Evolutionary conservation across 2,329 filamentous ascomycete species (phyloP).

Genomic region (Shiraia sp.): DNA sequence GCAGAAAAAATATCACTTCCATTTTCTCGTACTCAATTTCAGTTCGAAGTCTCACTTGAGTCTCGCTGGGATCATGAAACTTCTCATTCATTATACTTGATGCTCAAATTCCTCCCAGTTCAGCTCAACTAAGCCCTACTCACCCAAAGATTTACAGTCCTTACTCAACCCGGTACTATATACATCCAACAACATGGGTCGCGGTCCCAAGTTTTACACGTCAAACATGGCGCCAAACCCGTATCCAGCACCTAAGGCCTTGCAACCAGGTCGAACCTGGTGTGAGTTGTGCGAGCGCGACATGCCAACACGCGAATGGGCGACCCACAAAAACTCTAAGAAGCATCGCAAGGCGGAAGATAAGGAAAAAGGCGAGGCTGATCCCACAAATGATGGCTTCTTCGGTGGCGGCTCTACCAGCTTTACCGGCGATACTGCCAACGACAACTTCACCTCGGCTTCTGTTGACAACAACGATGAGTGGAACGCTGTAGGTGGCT

Average conservation of each 20-base stretch:
- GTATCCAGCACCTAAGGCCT: conserved; percentile 27
- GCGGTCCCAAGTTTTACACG: conserved; percentile 4
- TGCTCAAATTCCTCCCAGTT: too few relatives aligned
- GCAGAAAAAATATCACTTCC: too few relatives aligned
- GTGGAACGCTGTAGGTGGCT: conserved; percentile 48
- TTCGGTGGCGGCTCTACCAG: conserved; percentile 3
- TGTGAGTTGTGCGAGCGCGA: conserved; percentile 40
- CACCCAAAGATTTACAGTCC: too few relatives aligned
- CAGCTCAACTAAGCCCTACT: too few relatives aligned
- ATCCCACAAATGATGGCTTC: conserved; percentile 10
- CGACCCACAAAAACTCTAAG: conserved; percentile 36
- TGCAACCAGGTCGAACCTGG: conserved; percentile 16
- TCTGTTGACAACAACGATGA: conserved; percentile 20
- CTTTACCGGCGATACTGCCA: conserved; percentile 6
- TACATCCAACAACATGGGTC: conserved; percentile 11
- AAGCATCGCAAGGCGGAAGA: conserved; percentile 30
- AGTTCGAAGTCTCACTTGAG: too few relatives aligned
- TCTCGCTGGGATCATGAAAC: too few relatives aligned
- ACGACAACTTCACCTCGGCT: conserved; percentile 6
- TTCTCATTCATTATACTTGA: too few relatives aligned
- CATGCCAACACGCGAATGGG: conserved; percentile 38
- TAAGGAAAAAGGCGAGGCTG: conserved; percentile 20
- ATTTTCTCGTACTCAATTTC: too few relatives aligned
- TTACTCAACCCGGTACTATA: not conserved
- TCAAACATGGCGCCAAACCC: conserved; percentile 22